phyloP scores from a whole-genome alignment of 495 filamentous ascomycete species.

The Penicillium bialowiezense region DNA sequence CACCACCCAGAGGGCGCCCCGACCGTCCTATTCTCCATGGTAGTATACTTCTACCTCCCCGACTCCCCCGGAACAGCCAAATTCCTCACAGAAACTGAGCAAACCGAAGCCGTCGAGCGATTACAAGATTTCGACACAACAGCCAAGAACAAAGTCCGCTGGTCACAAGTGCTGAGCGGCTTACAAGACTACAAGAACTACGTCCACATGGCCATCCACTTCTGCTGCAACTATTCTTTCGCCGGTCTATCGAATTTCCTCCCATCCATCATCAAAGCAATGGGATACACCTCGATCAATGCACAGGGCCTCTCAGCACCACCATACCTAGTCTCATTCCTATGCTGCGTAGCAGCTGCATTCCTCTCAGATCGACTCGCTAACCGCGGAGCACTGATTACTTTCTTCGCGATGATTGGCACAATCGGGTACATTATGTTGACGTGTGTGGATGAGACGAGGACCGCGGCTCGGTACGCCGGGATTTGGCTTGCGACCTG shows the following conservation, averaged over 20 bases:
- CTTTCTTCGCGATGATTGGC: constrained; percentile 53
- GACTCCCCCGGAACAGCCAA: constrained; percentile 44
- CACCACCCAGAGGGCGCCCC: constrained; percentile 65
- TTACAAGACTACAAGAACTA: constrained; percentile 30
- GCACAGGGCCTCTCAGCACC: constrained; percentile 73
- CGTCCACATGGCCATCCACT: constrained; percentile 22
- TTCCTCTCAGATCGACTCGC: constrained; percentile 62
- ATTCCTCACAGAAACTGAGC: constrained; percentile 58
- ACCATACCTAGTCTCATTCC: constrained; percentile 68
- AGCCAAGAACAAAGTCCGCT: constrained; percentile 17
- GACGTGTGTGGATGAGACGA: constrained; percentile 40
- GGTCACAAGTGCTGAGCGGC: constrained; percentile 21
- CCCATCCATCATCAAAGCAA: constrained; percentile 64
- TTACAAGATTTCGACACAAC: constrained; percentile 23
- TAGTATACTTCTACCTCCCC: constrained; percentile 62
- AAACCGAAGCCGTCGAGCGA: constrained; percentile 1
- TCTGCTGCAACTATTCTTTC: not conserved
- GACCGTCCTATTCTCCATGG: constrained; percentile 55
- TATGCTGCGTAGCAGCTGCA: constrained; percentile 56
- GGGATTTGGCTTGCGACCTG: constrained; percentile 62
- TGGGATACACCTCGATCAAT: constrained; percentile 63
- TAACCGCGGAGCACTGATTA: constrained; percentile 61
- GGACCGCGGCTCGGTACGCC: constrained; percentile 53
- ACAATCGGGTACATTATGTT: constrained; percentile 68
- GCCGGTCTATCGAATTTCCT: constrained; percentile 65